Evolutionary conservation across 169 alveolate genomes (phyloP).

Genomic region (Amoebophrya sp.): DNA sequence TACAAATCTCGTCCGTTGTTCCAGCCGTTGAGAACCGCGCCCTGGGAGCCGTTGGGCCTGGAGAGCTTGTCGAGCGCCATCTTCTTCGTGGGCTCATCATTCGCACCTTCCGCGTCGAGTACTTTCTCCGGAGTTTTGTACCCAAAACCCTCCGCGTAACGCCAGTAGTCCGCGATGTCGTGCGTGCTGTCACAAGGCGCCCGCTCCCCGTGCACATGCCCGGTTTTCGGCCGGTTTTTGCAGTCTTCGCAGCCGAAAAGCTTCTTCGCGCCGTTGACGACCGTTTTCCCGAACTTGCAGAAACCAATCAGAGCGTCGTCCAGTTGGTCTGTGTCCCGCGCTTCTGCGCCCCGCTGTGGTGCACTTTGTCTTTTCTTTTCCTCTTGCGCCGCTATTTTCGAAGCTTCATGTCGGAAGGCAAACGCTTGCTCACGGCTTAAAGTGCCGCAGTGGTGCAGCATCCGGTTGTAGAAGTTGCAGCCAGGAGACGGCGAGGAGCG

Average conservation of each 20-base stretch:
- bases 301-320: neutral
- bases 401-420: too few species aligned
- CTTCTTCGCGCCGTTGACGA: neutral
- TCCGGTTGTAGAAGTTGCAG: neutral
- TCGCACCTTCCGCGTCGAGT: neutral
- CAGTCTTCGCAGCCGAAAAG: neutral
- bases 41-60: neutral
- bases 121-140: neutral
- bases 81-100: neutral
- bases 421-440: too few species aligned
- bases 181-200: neutral
- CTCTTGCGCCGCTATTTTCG: neutral
- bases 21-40: neutral
- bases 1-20: neutral
- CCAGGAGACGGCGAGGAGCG: too few species aligned
- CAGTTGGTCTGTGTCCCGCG: neutral
- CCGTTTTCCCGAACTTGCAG: neutral
- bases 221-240: too few species aligned
- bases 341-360: neutral
- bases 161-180: constrained; percentile 6
- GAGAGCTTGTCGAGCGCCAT: neutral
- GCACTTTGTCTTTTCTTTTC: neutral
- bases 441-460: neutral
- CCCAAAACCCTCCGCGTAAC: neutral
- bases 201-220: neutral